Evolutionary conservation across 495 filamentous ascomycete genomes (phyloP).

Genomic region (Aspergillus egyptiacus): DNA sequence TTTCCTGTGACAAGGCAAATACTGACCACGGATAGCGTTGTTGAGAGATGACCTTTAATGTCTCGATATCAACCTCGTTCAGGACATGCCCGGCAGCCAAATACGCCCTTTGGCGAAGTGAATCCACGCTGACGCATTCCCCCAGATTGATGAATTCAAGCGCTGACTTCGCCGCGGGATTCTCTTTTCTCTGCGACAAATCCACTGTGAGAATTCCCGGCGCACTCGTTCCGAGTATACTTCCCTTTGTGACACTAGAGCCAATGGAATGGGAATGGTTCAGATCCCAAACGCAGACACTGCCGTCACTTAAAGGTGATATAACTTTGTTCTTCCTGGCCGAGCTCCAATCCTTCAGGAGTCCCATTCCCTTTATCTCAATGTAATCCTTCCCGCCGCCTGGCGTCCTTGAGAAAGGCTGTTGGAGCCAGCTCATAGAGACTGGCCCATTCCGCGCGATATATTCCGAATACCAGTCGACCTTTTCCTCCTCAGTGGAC

Average conservation of each 20-base stretch:
- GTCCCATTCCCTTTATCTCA: constrained; percentile 56
- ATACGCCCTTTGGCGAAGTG: constrained; percentile 60
- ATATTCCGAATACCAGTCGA: constrained; percentile 85
- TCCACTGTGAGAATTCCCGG: constrained; percentile 56
- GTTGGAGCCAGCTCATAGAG: constrained; percentile 67
- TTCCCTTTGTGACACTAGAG: constrained; percentile 47
- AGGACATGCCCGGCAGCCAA: constrained; percentile 71
- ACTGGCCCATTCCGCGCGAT: constrained; percentile 74
- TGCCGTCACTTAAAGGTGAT: constrained; percentile 78
- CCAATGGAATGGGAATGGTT: constrained; percentile 46
- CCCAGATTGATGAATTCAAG: constrained; percentile 64
- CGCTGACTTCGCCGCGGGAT: constrained; percentile 33
- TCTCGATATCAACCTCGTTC: constrained; percentile 78
- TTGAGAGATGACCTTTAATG: constrained; percentile 62
- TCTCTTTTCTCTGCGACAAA: constrained; percentile 39
- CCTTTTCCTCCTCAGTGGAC: constrained; percentile 52
- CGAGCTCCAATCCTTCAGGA: constrained; percentile 48
- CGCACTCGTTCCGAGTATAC: constrained; percentile 56
- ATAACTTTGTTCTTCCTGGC: constrained; percentile 53
- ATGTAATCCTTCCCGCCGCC: constrained; percentile 41
- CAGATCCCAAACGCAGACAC: constrained; percentile 82
- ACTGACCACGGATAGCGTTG: constrained; percentile 79
- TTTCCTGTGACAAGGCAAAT: constrained; percentile 73
- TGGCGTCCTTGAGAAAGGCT: constrained; percentile 36
- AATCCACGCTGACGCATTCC: constrained; percentile 81